Percentiles rank a stretch among this genome's conserved stretches.
phyloP scores from a whole-genome alignment of 1,284 basidiomycete species.

The Fomitopsis pinicola region DNA sequence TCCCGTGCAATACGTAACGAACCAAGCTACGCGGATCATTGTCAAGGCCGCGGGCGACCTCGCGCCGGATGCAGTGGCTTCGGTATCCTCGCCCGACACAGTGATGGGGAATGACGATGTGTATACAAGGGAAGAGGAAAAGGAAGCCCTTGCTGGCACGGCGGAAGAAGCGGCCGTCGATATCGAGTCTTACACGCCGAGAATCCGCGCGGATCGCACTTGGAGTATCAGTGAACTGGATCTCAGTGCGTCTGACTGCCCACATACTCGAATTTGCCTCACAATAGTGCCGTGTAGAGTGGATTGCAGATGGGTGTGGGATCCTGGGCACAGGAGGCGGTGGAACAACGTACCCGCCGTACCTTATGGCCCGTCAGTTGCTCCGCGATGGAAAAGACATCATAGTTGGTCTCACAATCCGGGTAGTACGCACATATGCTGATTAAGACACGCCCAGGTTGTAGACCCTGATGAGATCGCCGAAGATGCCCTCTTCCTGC shows the following conservation, averaged over 20 bases:
- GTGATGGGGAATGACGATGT: background rate
- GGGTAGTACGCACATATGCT: background rate
- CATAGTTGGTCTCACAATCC: constrained; percentile 25
- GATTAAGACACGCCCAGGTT: constrained; percentile 16
- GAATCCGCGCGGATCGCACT: constrained; percentile 22
- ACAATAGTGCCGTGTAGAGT: constrained; percentile 26
- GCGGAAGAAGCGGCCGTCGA: constrained; percentile 13
- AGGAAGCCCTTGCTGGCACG: constrained; percentile 5
- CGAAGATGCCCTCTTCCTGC: constrained; percentile 24
- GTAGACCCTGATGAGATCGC: constrained; percentile 23
- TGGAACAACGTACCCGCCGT: constrained; percentile 46
- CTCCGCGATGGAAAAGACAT: constrained; percentile 41
- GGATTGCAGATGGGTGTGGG: constrained; percentile 51
- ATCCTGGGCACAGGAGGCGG: constrained; percentile 53
- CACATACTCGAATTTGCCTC: background rate
- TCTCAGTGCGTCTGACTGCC: constrained; percentile 19
- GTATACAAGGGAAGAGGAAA: constrained; percentile 8
- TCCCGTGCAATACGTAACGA: constrained; percentile 46
- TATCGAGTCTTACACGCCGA: constrained; percentile 28
- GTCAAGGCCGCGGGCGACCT: constrained; percentile 45
- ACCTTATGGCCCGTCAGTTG: constrained; percentile 43
- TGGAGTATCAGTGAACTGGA: constrained; percentile 34
- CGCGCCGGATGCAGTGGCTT: constrained; percentile 15
- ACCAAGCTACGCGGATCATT: constrained; percentile 45
- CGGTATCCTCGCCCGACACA: background rate